Evolutionary conservation across 768 basidiomycete genomes (phyloP).

Genomic region (Gelatoporia subvermispora): DNA sequence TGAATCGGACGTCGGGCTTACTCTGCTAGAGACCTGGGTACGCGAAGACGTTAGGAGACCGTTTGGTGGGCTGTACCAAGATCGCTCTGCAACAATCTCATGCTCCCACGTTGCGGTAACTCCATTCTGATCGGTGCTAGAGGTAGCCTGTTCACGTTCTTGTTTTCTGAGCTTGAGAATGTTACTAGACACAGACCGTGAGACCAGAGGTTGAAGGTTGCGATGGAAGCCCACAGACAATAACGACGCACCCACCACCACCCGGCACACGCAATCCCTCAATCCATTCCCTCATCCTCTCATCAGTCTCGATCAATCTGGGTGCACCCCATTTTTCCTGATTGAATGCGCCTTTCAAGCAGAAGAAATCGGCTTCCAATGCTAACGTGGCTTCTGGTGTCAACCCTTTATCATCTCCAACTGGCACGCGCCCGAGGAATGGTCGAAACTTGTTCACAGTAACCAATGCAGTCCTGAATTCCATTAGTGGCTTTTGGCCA

Average conservation of each 20-base stretch:
- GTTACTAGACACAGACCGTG: constrained; percentile 27
- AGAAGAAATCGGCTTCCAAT: constrained; percentile 47
- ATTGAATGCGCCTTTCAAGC: constrained; percentile 36
- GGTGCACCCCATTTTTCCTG: constrained; percentile 51
- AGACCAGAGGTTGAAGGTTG: neutral
- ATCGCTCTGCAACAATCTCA: no score
- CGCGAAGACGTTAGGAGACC: no score
- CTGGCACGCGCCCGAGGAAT: constrained; percentile 50
- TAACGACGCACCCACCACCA: constrained; percentile 52
- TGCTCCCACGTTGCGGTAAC: no score
- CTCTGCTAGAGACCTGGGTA: no score
- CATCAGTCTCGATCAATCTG: constrained; percentile 34
- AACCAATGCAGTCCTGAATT: constrained; percentile 43
- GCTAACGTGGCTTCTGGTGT: constrained; percentile 37
- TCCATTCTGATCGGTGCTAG: no score
- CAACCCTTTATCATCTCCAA: constrained; percentile 34
- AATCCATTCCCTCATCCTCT: constrained; percentile 46
- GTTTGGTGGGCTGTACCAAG: no score
- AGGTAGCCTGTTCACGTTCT: constrained; percentile 23
- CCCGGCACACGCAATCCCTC: constrained; percentile 51
- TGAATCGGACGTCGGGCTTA: no score
- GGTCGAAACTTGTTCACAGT: constrained; percentile 46
- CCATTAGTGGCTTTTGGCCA: constrained; percentile 31
- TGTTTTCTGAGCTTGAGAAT: constrained; percentile 43
- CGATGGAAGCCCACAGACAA: neutral